Base-by-base conservation (phyloP, 495 filamentous ascomycete species). In the Hypomontagnella submonticulosa region DNA sequence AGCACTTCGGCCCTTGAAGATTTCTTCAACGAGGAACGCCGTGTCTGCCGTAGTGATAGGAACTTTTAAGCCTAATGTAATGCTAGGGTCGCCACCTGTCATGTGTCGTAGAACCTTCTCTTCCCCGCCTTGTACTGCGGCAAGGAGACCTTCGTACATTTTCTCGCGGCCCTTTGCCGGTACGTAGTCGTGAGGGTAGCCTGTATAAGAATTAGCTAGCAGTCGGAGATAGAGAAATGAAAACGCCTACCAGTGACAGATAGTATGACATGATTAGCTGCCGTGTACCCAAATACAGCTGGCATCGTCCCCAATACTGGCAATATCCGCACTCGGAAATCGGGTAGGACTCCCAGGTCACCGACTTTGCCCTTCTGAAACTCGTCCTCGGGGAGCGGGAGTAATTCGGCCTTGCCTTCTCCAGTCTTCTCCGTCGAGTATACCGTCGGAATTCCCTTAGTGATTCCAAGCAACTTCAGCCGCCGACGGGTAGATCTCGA, bases 231-330 rank as follows among this genome's bases (percentile, higher is more conserved):
- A n/a, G 1, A 6, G 20, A 12, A 15, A 32, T 13, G 6, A n/a
- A 20, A 7, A 61, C 15, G 11, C 69, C 44, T 65, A 80, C 80
- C 80, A 1, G 92, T 82, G n/a, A 97, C 84, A 38, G 88, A 86
- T 63, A 95, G 83, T 58, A 98, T 92, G 36, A 98, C 86, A 66
- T 97, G 91, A 73, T 97, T 99, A 1, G 95, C 95, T 20, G 89
- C 83, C 1, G 88, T 89, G 57, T 96, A 91, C 11, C 95, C 95
- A 78, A 99, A 99, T 0, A 97, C 86, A 1, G 94, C 93, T 1
- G 95, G 95, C 93, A 99, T 97, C 0, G 95, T 98, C 3, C 95
- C 95, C 13, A 99, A 77, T 0, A 99, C 95, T 0, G 95, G 95
- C 41, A 99, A 77, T 56, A 99, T 98, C 18, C 95, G 87, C 13